Percentiles rank a stretch among this genome's conserved stretches.
Evolutionary conservation across 352 stramenopile species (phyloP).

Genomic region (Phytophthora palmivora): DNA sequence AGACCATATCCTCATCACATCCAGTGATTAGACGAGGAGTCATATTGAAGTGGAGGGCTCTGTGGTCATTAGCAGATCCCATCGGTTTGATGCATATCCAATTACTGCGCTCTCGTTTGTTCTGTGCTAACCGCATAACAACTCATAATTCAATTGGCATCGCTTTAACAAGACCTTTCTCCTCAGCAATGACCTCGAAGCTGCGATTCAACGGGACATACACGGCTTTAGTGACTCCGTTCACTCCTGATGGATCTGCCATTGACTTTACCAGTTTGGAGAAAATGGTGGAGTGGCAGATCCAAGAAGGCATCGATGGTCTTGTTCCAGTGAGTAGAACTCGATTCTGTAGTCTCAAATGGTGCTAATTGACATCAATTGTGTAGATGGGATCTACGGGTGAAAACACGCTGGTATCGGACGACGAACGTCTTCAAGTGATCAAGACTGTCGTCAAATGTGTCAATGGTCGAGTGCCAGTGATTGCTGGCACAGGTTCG

Average conservation of each 20-base stretch:
- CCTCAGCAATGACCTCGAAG: slow-evolving; percentile 16
- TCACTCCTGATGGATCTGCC: slow-evolving; percentile 86
- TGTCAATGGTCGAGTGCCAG: slow-evolving; percentile 80
- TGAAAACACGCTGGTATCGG: slow-evolving; percentile 93
- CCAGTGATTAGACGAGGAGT: slow-evolving; percentile 19
- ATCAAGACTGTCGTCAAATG: slow-evolving; percentile 90
- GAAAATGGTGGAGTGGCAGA: slow-evolving; percentile 90
- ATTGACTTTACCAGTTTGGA: slow-evolving; percentile 93
- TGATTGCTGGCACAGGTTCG: slow-evolving; percentile 96
- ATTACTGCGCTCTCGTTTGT: slow-evolving; percentile 5
- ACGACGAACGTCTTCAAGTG: slow-evolving; percentile 93
- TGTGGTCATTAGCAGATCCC: slow-evolving; percentile 1
- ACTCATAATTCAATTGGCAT: slow-evolving; percentile 12
- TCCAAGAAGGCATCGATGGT: slow-evolving; percentile 93
- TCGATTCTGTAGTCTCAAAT: background rate
- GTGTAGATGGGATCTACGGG: slow-evolving; percentile 93
- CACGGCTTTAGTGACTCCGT: slow-evolving; percentile 95
- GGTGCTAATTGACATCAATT: background rate
- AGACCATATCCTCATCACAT: slow-evolving; percentile 13
- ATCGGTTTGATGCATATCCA: slow-evolving; percentile 1
- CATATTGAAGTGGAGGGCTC: slow-evolving; percentile 13
- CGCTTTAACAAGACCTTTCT: slow-evolving; percentile 16
- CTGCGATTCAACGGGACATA: slow-evolving; percentile 81
- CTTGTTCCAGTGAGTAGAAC: slow-evolving; percentile 79
- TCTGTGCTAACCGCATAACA: background rate